phyloP scores from a whole-genome alignment of 163 green algal species.

The Scenedesmus sp. region DNA sequence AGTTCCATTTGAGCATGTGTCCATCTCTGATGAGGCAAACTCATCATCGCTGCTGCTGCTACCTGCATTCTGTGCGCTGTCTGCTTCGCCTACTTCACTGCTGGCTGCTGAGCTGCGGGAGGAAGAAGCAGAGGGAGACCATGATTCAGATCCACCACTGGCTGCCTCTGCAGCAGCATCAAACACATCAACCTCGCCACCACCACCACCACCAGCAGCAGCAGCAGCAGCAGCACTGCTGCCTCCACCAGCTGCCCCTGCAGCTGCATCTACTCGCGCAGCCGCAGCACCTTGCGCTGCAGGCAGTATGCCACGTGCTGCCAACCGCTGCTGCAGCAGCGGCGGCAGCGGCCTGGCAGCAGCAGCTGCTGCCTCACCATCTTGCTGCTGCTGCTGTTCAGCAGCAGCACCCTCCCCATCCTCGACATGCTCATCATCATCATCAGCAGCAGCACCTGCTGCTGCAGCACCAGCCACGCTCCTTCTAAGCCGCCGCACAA shows the following conservation, averaged over 20 bases:
- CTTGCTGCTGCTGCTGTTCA: constrained; percentile 16
- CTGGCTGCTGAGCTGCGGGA: constrained; percentile 16
- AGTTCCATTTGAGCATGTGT: not conserved
- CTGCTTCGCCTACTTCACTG: not conserved
- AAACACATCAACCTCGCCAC: constrained; percentile 1
- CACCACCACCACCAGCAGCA: not conserved
- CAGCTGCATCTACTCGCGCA: not conserved
- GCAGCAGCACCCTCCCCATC: not conserved
- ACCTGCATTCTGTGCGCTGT: not conserved
- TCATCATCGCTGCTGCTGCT: not conserved
- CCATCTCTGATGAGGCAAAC: not conserved
- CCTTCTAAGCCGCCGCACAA: constrained; percentile 12
- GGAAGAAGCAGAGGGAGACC: not conserved
- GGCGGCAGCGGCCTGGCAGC: constrained; percentile 10
- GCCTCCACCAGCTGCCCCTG: not conserved
- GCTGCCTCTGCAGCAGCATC: constrained; percentile 20
- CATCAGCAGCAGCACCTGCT: constrained; percentile 4
- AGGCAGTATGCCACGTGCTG: not conserved
- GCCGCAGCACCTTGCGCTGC: not conserved
- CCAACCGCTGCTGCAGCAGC: not conserved
- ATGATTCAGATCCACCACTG: constrained; percentile 17
- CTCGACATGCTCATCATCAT: not conserved
- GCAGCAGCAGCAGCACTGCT: constrained; percentile 1
- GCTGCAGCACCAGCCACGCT: not conserved
- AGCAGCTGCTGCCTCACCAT: not conserved